Percentiles rank a stretch among this genome's conserved stretches.
Conservation (phyloP, 176 grass and related monocot species). For the Oryza nivara region DNA sequence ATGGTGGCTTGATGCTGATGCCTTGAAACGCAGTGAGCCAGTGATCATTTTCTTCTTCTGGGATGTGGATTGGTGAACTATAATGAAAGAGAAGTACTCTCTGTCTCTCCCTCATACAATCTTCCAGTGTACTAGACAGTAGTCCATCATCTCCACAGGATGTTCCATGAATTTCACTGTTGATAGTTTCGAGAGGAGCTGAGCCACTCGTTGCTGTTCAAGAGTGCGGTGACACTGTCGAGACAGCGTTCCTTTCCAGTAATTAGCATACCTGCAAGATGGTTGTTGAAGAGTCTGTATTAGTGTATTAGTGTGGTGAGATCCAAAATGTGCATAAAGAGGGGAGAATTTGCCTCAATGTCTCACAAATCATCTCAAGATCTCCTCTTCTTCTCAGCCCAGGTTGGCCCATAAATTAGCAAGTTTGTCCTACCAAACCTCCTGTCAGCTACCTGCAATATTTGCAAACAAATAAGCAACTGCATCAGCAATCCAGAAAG, state of each 20-base stretch:
- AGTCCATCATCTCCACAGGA: neutral
- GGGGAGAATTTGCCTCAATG: slow-evolving; percentile 14
- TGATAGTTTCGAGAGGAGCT: neutral
- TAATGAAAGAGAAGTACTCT: slow-evolving; percentile 18
- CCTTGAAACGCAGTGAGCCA: slow-evolving; percentile 22
- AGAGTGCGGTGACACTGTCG: neutral
- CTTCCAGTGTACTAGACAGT: neutral
- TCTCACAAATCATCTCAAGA: slow-evolving; percentile 30
- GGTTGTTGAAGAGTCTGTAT: neutral
- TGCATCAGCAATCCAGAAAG: neutral
- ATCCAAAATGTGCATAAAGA: neutral
- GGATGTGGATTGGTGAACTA: slow-evolving; percentile 45
- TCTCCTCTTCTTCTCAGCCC: slow-evolving; percentile 90
- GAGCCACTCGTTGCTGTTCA: neutral
- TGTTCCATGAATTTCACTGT: neutral
- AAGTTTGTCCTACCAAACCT: slow-evolving; percentile 95
- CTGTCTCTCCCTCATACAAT: neutral
- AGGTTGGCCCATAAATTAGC: slow-evolving; percentile 86
- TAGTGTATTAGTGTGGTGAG: neutral
- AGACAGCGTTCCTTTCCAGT: neutral
- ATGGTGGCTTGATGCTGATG: slow-evolving; percentile 27
- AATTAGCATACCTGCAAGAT: neutral
- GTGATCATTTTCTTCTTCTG: slow-evolving; percentile 5
- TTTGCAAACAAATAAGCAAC: slow-evolving; percentile 40
- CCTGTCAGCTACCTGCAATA: slow-evolving; percentile 84